Evolutionary conservation across 169 alveolate species (phyloP).

Genomic region (Prorocentrum cordatum): DNA sequence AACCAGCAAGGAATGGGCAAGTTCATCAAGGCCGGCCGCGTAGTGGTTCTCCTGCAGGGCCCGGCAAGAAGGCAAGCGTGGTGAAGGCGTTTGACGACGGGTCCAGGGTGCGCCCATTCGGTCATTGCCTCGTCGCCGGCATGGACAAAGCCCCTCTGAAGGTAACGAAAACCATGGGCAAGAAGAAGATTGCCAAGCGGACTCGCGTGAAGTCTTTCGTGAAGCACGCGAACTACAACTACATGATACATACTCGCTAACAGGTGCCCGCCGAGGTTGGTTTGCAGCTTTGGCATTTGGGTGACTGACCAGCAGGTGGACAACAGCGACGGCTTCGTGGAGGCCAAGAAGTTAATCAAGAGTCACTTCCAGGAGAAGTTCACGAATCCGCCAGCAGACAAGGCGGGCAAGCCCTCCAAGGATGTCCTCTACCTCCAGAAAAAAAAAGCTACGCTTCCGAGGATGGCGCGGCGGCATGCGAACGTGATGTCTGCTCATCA

Average conservation of each 20-base stretch:
- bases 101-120: constrained; percentile 90
- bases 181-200: constrained; percentile 87
- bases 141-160: constrained; percentile 92
- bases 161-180: constrained; percentile 88
- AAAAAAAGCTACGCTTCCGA: constrained; percentile 73
- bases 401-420: constrained; percentile 69
- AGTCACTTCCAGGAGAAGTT: constrained; percentile 71
- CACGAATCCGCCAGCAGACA: constrained; percentile 71
- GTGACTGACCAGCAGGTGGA: constrained; percentile 64
- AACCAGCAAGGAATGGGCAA: no score
- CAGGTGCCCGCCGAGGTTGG: constrained; percentile 61
- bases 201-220: constrained; percentile 91
- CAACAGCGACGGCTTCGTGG: constrained; percentile 48
- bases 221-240: constrained; percentile 92
- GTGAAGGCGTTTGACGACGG: constrained; percentile 92
- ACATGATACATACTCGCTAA: constrained; percentile 95
- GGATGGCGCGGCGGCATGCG: no score
- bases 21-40: constrained; percentile 86
- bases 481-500: no score
- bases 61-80: constrained; percentile 98
- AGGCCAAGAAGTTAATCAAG: constrained; percentile 70
- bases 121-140: constrained; percentile 94
- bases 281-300: constrained; percentile 69
- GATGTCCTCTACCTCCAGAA: constrained; percentile 72
- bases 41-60: constrained; percentile 93